Conservation (phyloP, 2,329 filamentous ascomycete genomes). For the Pyrenochaeta sp. region DNA sequence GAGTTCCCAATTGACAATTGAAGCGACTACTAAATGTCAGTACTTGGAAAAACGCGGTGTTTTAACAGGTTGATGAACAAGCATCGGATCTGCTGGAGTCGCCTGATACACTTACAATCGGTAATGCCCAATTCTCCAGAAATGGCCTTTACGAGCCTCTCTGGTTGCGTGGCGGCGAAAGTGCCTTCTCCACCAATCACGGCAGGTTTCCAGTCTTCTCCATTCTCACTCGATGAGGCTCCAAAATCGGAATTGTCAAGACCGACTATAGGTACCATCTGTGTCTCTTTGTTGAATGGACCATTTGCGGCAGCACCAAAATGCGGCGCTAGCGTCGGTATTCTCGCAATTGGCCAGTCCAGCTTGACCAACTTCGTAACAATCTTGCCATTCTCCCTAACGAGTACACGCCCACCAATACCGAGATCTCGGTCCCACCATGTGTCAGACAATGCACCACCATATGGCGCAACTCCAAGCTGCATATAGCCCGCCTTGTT, state of each 20-base stretch:
- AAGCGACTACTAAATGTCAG: slow-evolving; percentile 57
- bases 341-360: slow-evolving; percentile 88
- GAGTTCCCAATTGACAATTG: slow-evolving; percentile 94
- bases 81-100: too few species aligned
- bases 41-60: neutral
- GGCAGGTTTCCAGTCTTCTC: slow-evolving; percentile 50
- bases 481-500: slow-evolving; percentile 86
- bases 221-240: slow-evolving; percentile 37
- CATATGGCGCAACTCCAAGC: slow-evolving; percentile 91
- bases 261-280: slow-evolving; percentile 93
- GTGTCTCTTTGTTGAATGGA: slow-evolving; percentile 85
- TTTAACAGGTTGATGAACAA: neutral
- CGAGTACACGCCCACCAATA: slow-evolving; percentile 87
- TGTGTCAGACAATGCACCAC: slow-evolving; percentile 83
- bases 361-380: slow-evolving; percentile 85
- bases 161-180: slow-evolving; percentile 85
- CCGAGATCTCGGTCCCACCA: slow-evolving; percentile 98
- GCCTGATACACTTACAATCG: slow-evolving; percentile 56
- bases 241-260: slow-evolving; percentile 74
- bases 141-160: slow-evolving; percentile 84
- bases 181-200: slow-evolving; percentile 70
- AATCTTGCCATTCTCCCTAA: slow-evolving; percentile 82
- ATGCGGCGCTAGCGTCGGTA: slow-evolving; percentile 92
- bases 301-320: slow-evolving; percentile 77
- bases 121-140: slow-evolving; percentile 77